Conservation (phyloP, 2,329 filamentous ascomycete species). For the Elsinoe fawcettii region DNA sequence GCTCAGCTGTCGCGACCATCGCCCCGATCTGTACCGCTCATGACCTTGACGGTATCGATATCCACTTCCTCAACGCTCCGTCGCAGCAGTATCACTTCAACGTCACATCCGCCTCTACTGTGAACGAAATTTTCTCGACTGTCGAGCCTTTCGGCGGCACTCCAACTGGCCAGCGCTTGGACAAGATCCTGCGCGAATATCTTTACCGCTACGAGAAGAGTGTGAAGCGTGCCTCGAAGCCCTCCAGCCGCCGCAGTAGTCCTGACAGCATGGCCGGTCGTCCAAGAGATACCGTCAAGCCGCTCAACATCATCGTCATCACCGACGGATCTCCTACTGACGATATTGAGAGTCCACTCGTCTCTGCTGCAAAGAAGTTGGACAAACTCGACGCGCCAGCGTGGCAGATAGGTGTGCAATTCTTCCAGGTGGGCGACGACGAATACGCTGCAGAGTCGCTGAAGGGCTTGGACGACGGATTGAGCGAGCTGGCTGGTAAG, state of each 20-base stretch:
- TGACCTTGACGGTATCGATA: conserved; percentile 78
- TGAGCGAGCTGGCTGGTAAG: conserved; percentile 47
- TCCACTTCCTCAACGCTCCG: conserved; percentile 78
- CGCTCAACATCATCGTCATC: conserved; percentile 85
- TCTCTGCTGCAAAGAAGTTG: conserved; percentile 60
- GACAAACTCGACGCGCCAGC: conserved; percentile 61
- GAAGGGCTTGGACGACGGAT: conserved; percentile 64
- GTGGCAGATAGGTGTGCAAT: conserved; percentile 86
- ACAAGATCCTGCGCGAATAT: conserved; percentile 67
- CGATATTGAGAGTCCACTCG: conserved; percentile 64
- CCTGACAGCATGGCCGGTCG: not conserved
- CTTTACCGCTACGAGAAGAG: conserved; percentile 45
- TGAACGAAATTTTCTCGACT: conserved; percentile 62
- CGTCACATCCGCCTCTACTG: conserved; percentile 49
- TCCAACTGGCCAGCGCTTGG: conserved; percentile 64
- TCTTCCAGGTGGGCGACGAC: conserved; percentile 87
- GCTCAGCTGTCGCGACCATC: conserved; percentile 61
- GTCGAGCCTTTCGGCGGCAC: conserved; percentile 61
- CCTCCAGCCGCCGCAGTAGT: conserved; percentile 26
- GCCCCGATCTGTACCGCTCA: conserved; percentile 72
- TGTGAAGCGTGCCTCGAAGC: conserved; percentile 18
- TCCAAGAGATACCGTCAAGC: conserved; percentile 50
- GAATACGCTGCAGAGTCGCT: conserved; percentile 56
- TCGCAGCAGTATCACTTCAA: conserved; percentile 55
- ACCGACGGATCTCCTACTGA: conserved; percentile 81